These are phyloP conservation scores for Hippophae gyantsensis DNA, from an alignment of 306 rosid species.

Conservation along the genomic window DNA sequence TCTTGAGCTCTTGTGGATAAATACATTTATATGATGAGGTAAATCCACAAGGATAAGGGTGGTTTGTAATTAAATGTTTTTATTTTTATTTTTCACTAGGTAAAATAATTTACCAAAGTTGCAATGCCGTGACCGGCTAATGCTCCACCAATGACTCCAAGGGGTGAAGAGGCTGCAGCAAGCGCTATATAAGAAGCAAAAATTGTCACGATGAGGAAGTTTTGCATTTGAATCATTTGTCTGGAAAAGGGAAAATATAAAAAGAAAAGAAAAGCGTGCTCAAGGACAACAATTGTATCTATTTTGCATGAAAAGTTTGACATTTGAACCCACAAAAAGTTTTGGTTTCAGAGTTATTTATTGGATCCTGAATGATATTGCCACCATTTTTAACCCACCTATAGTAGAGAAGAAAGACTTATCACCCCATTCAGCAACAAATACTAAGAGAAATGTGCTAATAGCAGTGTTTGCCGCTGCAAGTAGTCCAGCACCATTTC, in stretches of 20 bases:
- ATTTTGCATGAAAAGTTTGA: neutral
- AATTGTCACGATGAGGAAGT: slow-evolving; percentile 5
- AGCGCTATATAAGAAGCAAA: slow-evolving; percentile 51
- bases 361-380: neutral
- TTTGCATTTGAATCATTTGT: neutral
- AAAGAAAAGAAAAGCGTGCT: no score
- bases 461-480: slow-evolving; percentile 69
- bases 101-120: slow-evolving; percentile 53
- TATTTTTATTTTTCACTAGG: neutral
- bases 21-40: neutral
- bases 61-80: neutral
- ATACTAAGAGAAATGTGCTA: slow-evolving; percentile 74
- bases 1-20: no score
- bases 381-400: slow-evolving; percentile 40
- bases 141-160: slow-evolving; percentile 94
- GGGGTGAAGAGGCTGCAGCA: slow-evolving; percentile 95
- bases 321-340: no score
- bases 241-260: no score
- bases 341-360: no score
- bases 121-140: slow-evolving; percentile 91
- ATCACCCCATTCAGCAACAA: slow-evolving; percentile 99
- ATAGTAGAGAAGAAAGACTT: slow-evolving; percentile 94
- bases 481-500: slow-evolving; percentile 77
- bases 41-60: neutral
- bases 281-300: slow-evolving; percentile 7